Conservation (phyloP, 306 rosid genomes). For the Dalbergia oliveri region DNA sequence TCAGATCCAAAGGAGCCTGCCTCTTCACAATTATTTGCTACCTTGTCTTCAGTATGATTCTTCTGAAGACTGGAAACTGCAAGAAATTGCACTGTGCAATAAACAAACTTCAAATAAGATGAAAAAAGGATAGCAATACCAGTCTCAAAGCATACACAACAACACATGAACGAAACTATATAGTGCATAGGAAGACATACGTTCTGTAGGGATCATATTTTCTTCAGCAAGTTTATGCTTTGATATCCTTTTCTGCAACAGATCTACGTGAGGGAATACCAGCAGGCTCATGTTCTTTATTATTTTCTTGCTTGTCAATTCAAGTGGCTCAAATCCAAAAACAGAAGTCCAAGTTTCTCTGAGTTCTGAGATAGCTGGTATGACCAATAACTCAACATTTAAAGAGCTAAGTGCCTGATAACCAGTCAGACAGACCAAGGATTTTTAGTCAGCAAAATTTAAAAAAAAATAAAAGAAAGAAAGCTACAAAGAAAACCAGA, state of each 20-base stretch:
- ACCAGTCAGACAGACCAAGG: constrained; percentile 36
- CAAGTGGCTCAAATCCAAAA: constrained; percentile 85
- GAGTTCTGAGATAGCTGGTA: constrained; percentile 88
- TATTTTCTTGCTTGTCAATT: constrained; percentile 57
- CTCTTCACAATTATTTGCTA: constrained; percentile 42
- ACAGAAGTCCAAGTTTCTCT: constrained; percentile 84
- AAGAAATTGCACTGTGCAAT: constrained; percentile 40
- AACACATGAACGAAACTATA: constrained; percentile 13
- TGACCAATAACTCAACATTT: constrained; percentile 81
- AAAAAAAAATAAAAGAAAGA: background rate
- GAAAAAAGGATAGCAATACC: constrained; percentile 24
- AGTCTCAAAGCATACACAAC: constrained; percentile 24
- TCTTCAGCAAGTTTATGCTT: constrained; percentile 47
- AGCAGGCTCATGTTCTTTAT: constrained; percentile 73
- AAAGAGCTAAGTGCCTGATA: constrained; percentile 80
- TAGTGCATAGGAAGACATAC: constrained; percentile 48
- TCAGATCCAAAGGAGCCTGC: constrained; percentile 46
- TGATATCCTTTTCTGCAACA: constrained; percentile 76
- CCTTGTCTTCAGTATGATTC: constrained; percentile 40
- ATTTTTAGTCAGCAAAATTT: constrained; percentile 44
- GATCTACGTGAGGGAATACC: constrained; percentile 87
- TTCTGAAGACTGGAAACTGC: constrained; percentile 56
- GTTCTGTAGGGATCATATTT: constrained; percentile 50
- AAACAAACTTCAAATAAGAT: constrained; percentile 25
- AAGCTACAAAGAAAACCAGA: constrained; percentile 34